Evolutionary conservation across 139 green algal genomes (phyloP), one percentile per base, ranked within the genome.

Genomic region (Chlorella sorokiniana): DNA sequence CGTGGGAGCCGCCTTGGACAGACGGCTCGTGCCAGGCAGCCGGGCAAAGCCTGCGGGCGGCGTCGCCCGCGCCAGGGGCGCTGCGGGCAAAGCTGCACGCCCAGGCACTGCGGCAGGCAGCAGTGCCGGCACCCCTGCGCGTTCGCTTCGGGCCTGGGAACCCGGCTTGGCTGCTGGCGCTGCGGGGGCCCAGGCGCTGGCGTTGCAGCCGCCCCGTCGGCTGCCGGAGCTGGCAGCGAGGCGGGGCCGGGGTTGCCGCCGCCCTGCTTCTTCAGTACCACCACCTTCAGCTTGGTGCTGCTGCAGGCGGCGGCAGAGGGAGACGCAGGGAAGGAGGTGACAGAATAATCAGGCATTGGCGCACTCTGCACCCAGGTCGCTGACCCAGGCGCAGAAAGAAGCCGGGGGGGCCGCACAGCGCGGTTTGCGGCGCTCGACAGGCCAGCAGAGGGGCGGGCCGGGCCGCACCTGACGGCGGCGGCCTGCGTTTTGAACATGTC

Each of bases 401-500:
- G n/a, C n/a, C n/a, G n/a, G n/a, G n/a, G n/a, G n/a, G n/a, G n/a
- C n/a, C n/a, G n/a, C n/a, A n/a, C n/a, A n/a, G n/a, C n/a, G n/a
- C n/a, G n/a, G n/a, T n/a, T n/a, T n/a, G n/a, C n/a, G n/a, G n/a
- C n/a, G n/a, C n/a, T n/a, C n/a, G n/a, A n/a, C n/a, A n/a, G n/a
- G n/a, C n/a, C n/a, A n/a, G n/a, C n/a, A n/a, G n/a, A n/a, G n/a
- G n/a, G n/a, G n/a, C n/a, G n/a, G n/a, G 37, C 11, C 37, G 16
- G 33, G 16, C 5, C 70, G 2, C n/a, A 59, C 75, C 61, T 81
- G 75, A 70, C 75, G 1, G 29, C 31, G 4, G 25, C n/a, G 29
- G 59, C 1, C n/a, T 72, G 41, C 37, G 59, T 29, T 59, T 84
- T 84, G 68, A 91, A 90, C 29, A 85, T 29, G 3, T 89, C 85